Percentiles rank a stretch among this genome's conserved stretches.
These are phyloP conservation scores for Quercus bicolor DNA, from an alignment of 306 rosid genomes.

Conservation along the genomic window DNA sequence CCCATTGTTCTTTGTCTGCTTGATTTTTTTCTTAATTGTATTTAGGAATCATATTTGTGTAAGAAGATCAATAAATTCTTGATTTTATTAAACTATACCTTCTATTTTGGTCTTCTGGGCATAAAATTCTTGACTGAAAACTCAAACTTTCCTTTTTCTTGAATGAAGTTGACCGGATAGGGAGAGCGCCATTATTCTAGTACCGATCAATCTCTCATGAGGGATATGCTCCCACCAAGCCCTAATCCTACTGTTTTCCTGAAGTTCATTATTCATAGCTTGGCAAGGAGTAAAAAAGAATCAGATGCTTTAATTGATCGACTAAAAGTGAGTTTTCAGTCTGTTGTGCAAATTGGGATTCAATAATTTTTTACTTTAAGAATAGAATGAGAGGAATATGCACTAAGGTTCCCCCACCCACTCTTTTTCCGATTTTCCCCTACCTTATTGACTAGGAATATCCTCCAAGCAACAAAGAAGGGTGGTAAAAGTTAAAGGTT, in stretches of 20 bases:
- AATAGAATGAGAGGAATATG: too few species aligned
- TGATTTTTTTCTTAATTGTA: slow-evolving; percentile 10
- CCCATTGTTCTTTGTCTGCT: neutral
- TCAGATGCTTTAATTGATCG: too few species aligned
- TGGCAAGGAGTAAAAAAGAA: too few species aligned
- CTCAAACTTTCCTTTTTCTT: neutral
- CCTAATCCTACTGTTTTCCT: neutral
- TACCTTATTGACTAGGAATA: too few species aligned
- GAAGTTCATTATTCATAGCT: neutral
- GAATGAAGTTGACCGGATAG: neutral
- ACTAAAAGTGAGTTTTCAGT: too few species aligned
- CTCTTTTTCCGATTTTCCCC: too few species aligned
- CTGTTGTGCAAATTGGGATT: too few species aligned
- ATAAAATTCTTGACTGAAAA: neutral
- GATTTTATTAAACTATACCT: neutral
- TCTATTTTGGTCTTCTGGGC: slow-evolving; percentile 1
- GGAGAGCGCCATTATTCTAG: neutral
- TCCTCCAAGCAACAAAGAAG: too few species aligned
- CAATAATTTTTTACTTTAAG: too few species aligned
- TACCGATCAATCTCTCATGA: neutral
- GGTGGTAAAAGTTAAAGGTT: too few species aligned
- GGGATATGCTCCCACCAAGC: neutral
- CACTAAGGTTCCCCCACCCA: too few species aligned
- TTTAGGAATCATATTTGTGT: neutral
- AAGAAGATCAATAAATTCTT: slow-evolving; percentile 5